Conservation (phyloP, 495 filamentous ascomycete genomes). For the Pyrenopolyporus hunteri region DNA sequence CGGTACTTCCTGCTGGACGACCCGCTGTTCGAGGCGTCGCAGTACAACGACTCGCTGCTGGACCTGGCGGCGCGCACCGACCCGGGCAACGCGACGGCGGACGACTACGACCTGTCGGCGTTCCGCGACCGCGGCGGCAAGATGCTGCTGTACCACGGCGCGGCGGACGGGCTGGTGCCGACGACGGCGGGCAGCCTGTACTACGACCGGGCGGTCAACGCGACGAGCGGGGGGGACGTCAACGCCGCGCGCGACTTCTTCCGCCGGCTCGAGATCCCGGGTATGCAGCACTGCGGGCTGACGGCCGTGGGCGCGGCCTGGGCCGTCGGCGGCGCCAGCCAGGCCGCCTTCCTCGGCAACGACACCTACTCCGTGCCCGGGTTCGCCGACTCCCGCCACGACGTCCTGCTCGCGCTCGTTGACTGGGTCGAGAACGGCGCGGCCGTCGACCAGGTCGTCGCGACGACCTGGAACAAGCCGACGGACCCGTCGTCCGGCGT, state of each 20-base stretch:
- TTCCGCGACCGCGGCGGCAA: slow-evolving; percentile 60
- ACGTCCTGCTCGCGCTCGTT: slow-evolving; percentile 53
- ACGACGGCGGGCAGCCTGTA: slow-evolving; percentile 49
- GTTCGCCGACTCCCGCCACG: slow-evolving; percentile 52
- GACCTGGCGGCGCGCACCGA: slow-evolving; percentile 47
- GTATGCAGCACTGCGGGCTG: slow-evolving; percentile 47
- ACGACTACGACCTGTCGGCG: slow-evolving; percentile 53
- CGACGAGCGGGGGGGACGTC: slow-evolving; percentile 42
- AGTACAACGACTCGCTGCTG: slow-evolving; percentile 49
- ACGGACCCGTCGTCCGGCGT: slow-evolving; percentile 41
- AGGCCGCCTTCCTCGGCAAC: slow-evolving; percentile 37
- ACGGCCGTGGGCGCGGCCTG: slow-evolving; percentile 46
- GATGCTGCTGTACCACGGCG: slow-evolving; percentile 61
- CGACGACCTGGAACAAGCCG: slow-evolving; percentile 48
- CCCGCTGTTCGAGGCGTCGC: slow-evolving; percentile 44
- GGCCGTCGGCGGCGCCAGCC: slow-evolving; percentile 44
- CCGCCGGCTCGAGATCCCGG: slow-evolving; percentile 48
- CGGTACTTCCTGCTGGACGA: slow-evolving; percentile 54
- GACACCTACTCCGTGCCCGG: slow-evolving; percentile 47
- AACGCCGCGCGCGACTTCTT: slow-evolving; percentile 41
- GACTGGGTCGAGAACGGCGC: slow-evolving; percentile 53
- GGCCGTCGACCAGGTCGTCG: slow-evolving; percentile 43
- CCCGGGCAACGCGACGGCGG: slow-evolving; percentile 55
- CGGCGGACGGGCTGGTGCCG: slow-evolving; percentile 56
- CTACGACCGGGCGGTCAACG: slow-evolving; percentile 51